Evolutionary conservation across 1,284 basidiomycete genomes (phyloP), one percentile per base, ranked within the genome.

Genomic region (Rhodotorula sp.): DNA sequence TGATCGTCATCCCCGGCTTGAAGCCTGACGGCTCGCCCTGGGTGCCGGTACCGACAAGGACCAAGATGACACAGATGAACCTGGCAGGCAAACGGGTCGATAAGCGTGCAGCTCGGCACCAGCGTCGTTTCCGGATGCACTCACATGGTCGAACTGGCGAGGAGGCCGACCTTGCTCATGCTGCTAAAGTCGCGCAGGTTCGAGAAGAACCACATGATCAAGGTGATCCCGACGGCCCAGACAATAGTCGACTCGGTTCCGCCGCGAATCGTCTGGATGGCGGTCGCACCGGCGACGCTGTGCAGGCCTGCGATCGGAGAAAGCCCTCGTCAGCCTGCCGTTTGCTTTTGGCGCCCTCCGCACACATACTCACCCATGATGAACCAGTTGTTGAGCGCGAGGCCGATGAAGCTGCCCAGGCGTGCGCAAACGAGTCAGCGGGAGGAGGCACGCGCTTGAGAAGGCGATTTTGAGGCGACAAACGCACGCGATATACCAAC

Each of bases 221-320:
- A 12, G 3, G 64, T 58, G 31, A 52, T 46, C 21, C 86, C 81
- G n/a, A 84, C 83, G 64, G 84, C 85, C 81, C 87, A 89, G 1
- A 82, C 82, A 58, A 89, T 82, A 0, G 87, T 87, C 80, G 87
- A 88, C 29, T 83, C 79, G 0, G 84, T 83, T n/a, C 84, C 84
- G 74, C 86, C 82, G 1, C 85, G 84, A 5, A 90, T 82, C 0
- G 87, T 88, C 82, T 89, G 89, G 67, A 89, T 79, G 14, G 65
- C 73, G 3, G 70, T 80, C 1, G 83, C 81, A 3, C 82, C 83
- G 3, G 81, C 80, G 63, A 82, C 81, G 26, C 81, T 78, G 70
- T 83, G 82, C 63, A 83, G 81, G 18, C 82, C 82, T 23, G 48
- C 5, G 16, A 6, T 23, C 23, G 3, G 3, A 14, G 23, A 34